phyloP scores from a whole-genome alignment of 23 red algal species.

The Gracilaria gracilis region DNA sequence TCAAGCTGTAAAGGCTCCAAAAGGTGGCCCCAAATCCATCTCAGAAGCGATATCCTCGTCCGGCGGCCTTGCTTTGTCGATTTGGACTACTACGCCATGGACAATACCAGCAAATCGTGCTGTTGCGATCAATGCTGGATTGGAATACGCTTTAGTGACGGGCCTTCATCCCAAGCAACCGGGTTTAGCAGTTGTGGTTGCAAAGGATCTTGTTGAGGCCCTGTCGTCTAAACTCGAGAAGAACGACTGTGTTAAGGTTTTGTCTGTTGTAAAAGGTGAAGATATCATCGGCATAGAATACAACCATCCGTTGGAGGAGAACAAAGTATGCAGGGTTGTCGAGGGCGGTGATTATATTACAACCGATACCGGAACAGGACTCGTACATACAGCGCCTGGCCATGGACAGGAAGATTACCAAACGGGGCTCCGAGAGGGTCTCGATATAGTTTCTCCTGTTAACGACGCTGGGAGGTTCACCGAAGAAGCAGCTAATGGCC shows the following conservation, averaged over 20 bases:
- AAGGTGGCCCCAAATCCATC: slow-evolving; percentile 28
- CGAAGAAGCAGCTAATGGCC: slow-evolving; percentile 80
- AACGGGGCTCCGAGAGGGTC: slow-evolving; percentile 86
- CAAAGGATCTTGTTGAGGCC: slow-evolving; percentile 75
- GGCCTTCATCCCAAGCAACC: slow-evolving; percentile 53
- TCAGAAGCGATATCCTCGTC: neutral
- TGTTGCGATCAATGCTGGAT: slow-evolving; percentile 77
- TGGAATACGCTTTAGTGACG: slow-evolving; percentile 70
- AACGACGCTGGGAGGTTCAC: slow-evolving; percentile 94
- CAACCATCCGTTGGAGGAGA: slow-evolving; percentile 70
- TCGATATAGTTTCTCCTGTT: slow-evolving; percentile 90
- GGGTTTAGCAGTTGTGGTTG: slow-evolving; percentile 64
- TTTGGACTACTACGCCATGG: slow-evolving; percentile 99
- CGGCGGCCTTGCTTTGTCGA: slow-evolving; percentile 53
- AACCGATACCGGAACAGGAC: slow-evolving; percentile 94
- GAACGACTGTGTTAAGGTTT: neutral
- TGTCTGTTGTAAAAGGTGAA: slow-evolving; percentile 49
- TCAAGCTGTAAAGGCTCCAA: slow-evolving; percentile 8
- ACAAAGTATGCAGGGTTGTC: slow-evolving; percentile 72
- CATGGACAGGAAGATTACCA: slow-evolving; percentile 97
- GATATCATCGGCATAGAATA: slow-evolving; percentile 88
- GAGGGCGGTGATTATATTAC: slow-evolving; percentile 96
- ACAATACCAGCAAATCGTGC: slow-evolving; percentile 97
- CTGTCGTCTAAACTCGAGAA: slow-evolving; percentile 38
- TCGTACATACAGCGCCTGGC: slow-evolving; percentile 98